Percentiles rank a stretch among this genome's conserved stretches.
Evolutionary conservation across 495 filamentous ascomycete genomes (phyloP).

Genomic region (Cetradonia linearis): DNA sequence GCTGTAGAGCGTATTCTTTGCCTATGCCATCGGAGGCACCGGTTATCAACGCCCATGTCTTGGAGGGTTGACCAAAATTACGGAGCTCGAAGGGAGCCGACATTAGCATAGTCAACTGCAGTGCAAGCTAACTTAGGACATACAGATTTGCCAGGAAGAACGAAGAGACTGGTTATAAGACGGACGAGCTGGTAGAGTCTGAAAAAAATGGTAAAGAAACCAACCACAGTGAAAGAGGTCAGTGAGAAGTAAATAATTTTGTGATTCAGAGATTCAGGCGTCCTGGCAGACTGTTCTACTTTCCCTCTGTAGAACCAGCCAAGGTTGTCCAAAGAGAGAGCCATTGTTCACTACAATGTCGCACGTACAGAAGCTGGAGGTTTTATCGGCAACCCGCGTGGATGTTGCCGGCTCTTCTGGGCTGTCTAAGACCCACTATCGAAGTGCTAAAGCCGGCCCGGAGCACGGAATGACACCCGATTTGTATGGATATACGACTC

Average conservation of each 20-base stretch:
- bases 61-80: conserved; percentile 78
- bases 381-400: too few relatives aligned
- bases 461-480: not conserved
- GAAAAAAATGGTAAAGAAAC: conserved; percentile 31
- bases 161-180: conserved; percentile 62
- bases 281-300: not conserved
- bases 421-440: not conserved
- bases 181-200: conserved; percentile 51
- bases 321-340: conserved; percentile 15
- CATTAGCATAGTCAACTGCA: not conserved
- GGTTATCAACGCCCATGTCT: conserved; percentile 85
- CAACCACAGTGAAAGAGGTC: conserved; percentile 4
- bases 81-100: conserved; percentile 50
- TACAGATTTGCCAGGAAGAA: conserved; percentile 59
- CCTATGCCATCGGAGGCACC: conserved; percentile 95
- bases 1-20: conserved; percentile 87
- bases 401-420: not conserved
- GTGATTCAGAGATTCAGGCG: not conserved
- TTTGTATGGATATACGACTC: not conserved
- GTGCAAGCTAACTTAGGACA: conserved; percentile 14
- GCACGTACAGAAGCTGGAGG: not conserved
- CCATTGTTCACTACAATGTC: not conserved
- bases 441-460: not conserved
- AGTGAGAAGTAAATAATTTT: conserved; percentile 4
- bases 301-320: conserved; percentile 16